A percentile compares a stretch with the other conserved stretches of the same genome.
Conservation (phyloP, 2,329 filamentous ascomycete genomes). For the Pseudocercospora crystallina region DNA sequence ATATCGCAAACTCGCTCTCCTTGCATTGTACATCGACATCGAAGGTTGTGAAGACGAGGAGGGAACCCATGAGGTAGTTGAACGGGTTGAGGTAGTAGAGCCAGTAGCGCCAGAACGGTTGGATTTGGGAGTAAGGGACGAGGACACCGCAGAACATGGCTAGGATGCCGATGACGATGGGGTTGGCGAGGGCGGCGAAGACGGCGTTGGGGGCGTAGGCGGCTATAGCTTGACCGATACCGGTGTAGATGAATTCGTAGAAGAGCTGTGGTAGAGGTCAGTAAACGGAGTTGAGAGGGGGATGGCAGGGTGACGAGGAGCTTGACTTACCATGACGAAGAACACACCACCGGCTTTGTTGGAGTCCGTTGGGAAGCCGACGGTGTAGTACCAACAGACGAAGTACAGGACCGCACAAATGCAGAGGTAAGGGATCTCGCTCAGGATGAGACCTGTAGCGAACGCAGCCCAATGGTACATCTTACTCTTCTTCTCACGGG, state of each 20-base stretch:
- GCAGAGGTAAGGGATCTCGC: conserved; percentile 67
- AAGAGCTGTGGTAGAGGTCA: conserved; percentile 37
- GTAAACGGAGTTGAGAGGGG: not conserved
- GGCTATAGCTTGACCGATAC: conserved; percentile 58
- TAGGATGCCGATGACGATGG: conserved; percentile 34
- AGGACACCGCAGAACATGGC: conserved; percentile 39
- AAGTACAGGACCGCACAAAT: conserved; percentile 58
- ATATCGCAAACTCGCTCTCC: conserved; percentile 38
- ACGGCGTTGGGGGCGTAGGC: conserved; percentile 45
- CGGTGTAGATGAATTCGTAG: conserved; percentile 57
- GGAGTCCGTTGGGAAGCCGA: conserved; percentile 45
- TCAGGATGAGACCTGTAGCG: conserved; percentile 66
- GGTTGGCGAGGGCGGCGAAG: conserved; percentile 49
- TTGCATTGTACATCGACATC: conserved; percentile 42
- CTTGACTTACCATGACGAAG: conserved; percentile 57
- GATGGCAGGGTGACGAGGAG: conserved; percentile 29
- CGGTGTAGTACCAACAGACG: conserved; percentile 38
- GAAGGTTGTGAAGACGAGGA: conserved; percentile 44
- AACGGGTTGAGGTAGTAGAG: conserved; percentile 44
- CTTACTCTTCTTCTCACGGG: conserved; percentile 63
- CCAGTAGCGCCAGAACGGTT: conserved; percentile 42
- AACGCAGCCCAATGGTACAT: conserved; percentile 75
- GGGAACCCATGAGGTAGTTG: conserved; percentile 44
- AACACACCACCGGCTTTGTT: conserved; percentile 50
- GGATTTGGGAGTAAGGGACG: conserved; percentile 36